Conservation (phyloP, 2,329 filamentous ascomycete species). For the Diplodia intermedia region DNA sequence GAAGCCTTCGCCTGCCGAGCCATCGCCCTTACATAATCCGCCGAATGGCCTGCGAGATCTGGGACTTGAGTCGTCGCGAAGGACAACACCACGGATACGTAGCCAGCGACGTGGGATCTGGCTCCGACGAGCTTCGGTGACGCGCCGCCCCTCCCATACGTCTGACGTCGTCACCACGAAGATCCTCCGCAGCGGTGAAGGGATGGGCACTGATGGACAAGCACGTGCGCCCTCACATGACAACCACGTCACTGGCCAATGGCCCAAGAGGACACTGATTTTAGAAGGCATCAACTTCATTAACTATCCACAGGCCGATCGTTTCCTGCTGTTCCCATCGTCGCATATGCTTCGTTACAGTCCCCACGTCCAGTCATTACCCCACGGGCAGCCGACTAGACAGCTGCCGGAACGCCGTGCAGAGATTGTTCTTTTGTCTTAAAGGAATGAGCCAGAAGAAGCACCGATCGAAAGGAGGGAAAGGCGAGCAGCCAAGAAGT, state of each 20-base stretch:
- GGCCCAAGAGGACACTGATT: neutral
- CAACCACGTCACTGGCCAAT: conserved; percentile 19
- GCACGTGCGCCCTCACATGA: conserved; percentile 24
- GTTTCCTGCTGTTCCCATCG: conserved; percentile 35
- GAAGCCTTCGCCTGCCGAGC: neutral
- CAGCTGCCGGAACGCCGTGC: conserved; percentile 28
- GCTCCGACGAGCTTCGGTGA: neutral
- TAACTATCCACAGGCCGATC: conserved; percentile 49
- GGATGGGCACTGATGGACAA: neutral
- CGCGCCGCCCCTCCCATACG: neutral
- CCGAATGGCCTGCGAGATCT: neutral
- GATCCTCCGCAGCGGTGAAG: conserved; percentile 24
- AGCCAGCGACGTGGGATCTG: neutral
- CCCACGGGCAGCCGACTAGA: conserved; percentile 16
- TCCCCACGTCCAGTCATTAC: conserved; percentile 21
- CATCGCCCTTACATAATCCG: conserved; percentile 17
- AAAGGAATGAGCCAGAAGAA: conserved; percentile 26
- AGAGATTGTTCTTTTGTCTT: conserved; percentile 27
- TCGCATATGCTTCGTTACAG: conserved; percentile 28
- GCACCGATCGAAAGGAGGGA: conserved; percentile 15
- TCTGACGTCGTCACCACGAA: conserved; percentile 13
- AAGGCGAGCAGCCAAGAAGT: conserved; percentile 15
- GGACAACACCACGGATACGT: neutral
- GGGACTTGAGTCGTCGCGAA: neutral
- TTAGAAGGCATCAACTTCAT: conserved; percentile 40